Base-by-base conservation (phyloP, 2,329 filamentous ascomycete genomes). In the Aspergillus thermomutatus region DNA sequence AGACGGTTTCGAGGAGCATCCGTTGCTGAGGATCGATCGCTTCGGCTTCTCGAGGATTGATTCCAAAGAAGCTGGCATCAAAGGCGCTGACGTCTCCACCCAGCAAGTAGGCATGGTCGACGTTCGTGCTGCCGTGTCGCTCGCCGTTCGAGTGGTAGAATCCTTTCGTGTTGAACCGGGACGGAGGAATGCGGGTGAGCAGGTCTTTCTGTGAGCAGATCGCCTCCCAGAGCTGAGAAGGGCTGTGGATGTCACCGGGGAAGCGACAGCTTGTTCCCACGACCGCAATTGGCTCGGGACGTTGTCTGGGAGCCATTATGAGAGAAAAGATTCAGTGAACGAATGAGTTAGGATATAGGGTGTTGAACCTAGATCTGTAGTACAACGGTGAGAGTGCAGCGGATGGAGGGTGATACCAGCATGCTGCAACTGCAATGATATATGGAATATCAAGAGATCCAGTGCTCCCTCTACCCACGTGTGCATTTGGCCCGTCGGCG, bases 1-100 rank as follows among this genome's bases (percentile, higher is more conserved):
- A 81, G 0, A 77, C 73, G 1, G 66, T 68, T 59, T 79, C 73
- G 4, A 69, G 41, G 3, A 66, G 56, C 2, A 65, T 49, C 1
- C 67, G 49, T 41, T 68, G 66, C 47, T 68, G 64, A 19, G 67
- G 67, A 50, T 69, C 67, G 46, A 69, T 68, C 3, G 79, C 78
- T 11, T 64, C 64, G 17, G 62, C 67, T 27, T 69, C 67, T 3
- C 23, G 48, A 2, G 55, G 25, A 1, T 48, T 48, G 46, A 69
- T 67, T 25, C 53, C 53, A 54, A 69, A 69, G 55, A 69, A 69
- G 8, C 41, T 43, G 5, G 60, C 53, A 49, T 69, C 67, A 28
- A 69, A 69, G 17, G 45, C 52, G 14, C 5, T 14, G 21, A 50
- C 26, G 25, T 40, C 14, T 6, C 14, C 2, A 8, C 27, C 37